A percentile compares a stretch with the other conserved stretches of the same genome.
Evolutionary conservation across 148 eudicot genomes (phyloP).

Genomic region (Spergularia bocconei): DNA sequence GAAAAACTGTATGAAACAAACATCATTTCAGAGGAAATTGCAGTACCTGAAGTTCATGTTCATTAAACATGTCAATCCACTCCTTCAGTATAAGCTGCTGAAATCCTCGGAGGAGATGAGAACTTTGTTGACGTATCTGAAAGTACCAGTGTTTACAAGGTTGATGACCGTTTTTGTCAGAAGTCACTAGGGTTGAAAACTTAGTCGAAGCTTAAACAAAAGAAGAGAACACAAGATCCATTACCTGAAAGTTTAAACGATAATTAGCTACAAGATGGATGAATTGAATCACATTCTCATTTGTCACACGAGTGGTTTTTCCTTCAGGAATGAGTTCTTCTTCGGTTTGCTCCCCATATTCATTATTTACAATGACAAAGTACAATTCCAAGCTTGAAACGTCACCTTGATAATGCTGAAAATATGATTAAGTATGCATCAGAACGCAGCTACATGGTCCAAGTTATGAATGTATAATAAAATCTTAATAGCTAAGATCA

Average conservation of each 20-base stretch:
- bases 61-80: constrained; percentile 99
- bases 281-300: constrained; percentile 81
- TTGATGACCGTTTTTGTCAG: constrained; percentile 3
- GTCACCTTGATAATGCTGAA: constrained; percentile 80
- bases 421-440: neutral
- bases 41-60: constrained; percentile 94
- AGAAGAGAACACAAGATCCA: neutral
- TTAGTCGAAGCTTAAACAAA: neutral
- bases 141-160: constrained; percentile 11
- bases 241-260: constrained; percentile 90
- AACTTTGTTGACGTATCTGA: constrained; percentile 97
- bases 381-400: constrained; percentile 78
- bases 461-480: neutral
- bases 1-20: neutral
- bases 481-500: neutral
- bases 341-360: constrained; percentile 92
- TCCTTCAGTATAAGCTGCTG: constrained; percentile 85
- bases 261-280: constrained; percentile 88
- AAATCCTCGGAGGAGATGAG: constrained; percentile 81
- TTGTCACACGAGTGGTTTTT: constrained; percentile 72
- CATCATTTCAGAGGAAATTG: constrained; percentile 2
- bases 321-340: constrained; percentile 89
- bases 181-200: neutral
- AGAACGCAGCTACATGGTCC: neutral
- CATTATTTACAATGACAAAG: constrained; percentile 88